Conservation (phyloP, 352 stramenopile species). For the Phytophthora cajani region DNA sequence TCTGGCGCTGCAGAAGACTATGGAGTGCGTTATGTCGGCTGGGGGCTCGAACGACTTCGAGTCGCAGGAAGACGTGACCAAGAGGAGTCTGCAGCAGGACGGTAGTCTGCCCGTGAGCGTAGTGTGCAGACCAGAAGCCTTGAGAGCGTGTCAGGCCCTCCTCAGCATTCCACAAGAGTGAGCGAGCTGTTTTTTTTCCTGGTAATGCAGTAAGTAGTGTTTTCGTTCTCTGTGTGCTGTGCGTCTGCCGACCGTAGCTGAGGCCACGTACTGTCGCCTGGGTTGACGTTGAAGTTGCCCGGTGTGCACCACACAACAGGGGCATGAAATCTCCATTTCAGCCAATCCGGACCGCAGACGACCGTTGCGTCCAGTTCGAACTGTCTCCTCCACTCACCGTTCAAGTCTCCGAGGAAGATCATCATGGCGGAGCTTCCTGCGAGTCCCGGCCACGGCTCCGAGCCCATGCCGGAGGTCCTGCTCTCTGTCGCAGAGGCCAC, state of each 20-base stretch:
- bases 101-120: slow-evolving; percentile 49
- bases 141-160: slow-evolving; percentile 30
- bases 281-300: slow-evolving; percentile 28
- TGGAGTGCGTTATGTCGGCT: slow-evolving; percentile 46
- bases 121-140: slow-evolving; percentile 38
- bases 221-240: not conserved
- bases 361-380: slow-evolving; percentile 27
- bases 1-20: slow-evolving; percentile 45
- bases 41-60: slow-evolving; percentile 46
- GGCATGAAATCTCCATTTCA: slow-evolving; percentile 15
- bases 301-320: slow-evolving; percentile 30
- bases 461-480: slow-evolving; percentile 9
- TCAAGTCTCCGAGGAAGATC: slow-evolving; percentile 6
- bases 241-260: no score
- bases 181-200: not conserved
- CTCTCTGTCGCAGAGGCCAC: slow-evolving; percentile 8
- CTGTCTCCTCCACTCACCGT: slow-evolving; percentile 33
- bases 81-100: slow-evolving; percentile 42
- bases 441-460: not conserved
- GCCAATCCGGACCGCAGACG: slow-evolving; percentile 16
- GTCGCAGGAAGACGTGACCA: slow-evolving; percentile 31
- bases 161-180: slow-evolving; percentile 19
- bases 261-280: not conserved
- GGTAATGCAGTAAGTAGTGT: not conserved
- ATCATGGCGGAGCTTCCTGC: slow-evolving; percentile 24